Evolutionary conservation across 2,329 filamentous ascomycete genomes (phyloP), one percentile per base, ranked within the genome.

Genomic region (Lecanosticta acicola): DNA sequence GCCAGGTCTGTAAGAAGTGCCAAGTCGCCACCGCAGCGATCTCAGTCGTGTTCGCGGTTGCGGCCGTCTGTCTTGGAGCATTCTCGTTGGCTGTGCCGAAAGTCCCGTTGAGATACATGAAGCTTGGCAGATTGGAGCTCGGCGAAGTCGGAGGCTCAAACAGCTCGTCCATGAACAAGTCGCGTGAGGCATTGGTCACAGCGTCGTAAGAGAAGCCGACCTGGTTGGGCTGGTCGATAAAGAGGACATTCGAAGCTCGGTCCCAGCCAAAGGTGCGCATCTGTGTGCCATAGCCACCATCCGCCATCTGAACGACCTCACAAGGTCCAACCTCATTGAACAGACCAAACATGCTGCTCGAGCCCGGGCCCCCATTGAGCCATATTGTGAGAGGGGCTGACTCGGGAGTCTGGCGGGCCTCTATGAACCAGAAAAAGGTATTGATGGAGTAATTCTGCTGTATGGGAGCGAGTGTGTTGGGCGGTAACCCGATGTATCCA

Each of bases 201-300:
- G 72, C 73, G 59, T 88, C 85, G 59, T 79, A 81, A 1, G 81
- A 85, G 54, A 84, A 81, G 19, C 80, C 79, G 39, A 87, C 78
- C 65, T 87, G 81, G 50, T 82, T 81, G 18, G 82, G 82, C 77
- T 88, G 64, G 41, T 74, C 72, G 47, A 81, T 75, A 60, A 77
- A 81, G 39, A 81, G 68, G 59, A 81, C 68, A 55, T 81, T 81
- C 26, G 75, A 76, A 37, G 68, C 71, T 46, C 73, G 71, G 61
- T 85, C 81, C 81, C 81, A 85, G 13, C 80, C 79, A 77, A 79
- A 85, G 59, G 79, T 72, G 41, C 79, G 72, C 8, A 76, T 71
- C 39, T 74, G 67, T 20, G 56, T 55, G 20, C 56, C 54, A 34
- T 58, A 59, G 34, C 68, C 68, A 39, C 65, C 68, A 46, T 74